Conservation (phyloP, 73 alveolate genomes). For the Paramecium sexaurelia region DNA sequence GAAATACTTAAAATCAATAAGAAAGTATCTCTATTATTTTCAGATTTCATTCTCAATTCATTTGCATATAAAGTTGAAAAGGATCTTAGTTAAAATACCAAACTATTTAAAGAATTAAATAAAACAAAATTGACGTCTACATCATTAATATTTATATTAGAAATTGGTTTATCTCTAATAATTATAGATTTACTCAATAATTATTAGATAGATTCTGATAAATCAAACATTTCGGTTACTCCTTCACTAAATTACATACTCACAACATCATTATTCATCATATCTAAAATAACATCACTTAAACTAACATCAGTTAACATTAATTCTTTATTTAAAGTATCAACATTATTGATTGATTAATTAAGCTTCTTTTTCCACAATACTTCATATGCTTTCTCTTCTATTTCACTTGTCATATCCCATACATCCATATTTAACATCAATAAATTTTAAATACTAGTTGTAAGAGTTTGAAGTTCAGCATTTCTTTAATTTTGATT, state of each 20-base stretch:
- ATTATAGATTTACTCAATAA: slow-evolving; percentile 24
- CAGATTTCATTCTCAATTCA: neutral
- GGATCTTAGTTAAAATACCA: neutral
- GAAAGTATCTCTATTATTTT: neutral
- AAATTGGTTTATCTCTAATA: neutral
- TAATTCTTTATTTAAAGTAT: neutral
- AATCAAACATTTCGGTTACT: neutral
- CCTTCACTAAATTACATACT: neutral
- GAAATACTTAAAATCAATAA: neutral
- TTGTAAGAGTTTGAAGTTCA: neutral
- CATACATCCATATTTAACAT: slow-evolving; percentile 10
- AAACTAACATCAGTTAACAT: neutral
- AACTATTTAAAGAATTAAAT: neutral
- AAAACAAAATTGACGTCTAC: slow-evolving; percentile 1
- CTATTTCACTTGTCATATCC: neutral
- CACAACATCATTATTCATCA: neutral
- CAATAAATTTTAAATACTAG: slow-evolving; percentile 7
- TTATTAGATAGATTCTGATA: neutral
- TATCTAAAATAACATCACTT: neutral
- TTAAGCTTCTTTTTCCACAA: neutral
- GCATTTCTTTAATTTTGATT: slow-evolving; percentile 16
- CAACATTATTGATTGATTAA: neutral
- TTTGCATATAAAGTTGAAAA: neutral
- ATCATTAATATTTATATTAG: neutral
- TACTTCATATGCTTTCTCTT: neutral